phyloP scores from a whole-genome alignment of 2,329 filamentous ascomycete species.

The Cladosporium phlei region DNA sequence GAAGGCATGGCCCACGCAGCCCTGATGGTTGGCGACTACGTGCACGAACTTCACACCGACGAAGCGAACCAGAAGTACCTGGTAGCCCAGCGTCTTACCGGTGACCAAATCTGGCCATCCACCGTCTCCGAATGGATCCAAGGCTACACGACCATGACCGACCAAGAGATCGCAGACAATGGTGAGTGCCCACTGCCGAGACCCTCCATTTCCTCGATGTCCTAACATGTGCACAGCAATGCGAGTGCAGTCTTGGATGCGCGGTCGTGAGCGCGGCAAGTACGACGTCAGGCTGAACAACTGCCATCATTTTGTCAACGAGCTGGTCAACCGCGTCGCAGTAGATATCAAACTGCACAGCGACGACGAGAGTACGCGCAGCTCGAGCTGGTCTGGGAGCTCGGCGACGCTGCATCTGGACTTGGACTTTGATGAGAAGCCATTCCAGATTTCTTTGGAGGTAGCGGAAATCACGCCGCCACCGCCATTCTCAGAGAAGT shows the following conservation, averaged over 20 bases:
- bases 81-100: not conserved
- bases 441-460: no score
- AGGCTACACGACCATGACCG: not conserved
- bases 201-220: not conserved
- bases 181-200: no score
- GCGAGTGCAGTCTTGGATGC: not conserved
- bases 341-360: no score
- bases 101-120: not conserved
- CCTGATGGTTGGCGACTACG: not conserved
- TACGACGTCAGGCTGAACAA: not conserved
- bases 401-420: not conserved
- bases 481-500: not conserved
- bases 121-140: not conserved
- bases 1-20: not conserved
- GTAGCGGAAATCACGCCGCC: no score
- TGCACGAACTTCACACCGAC: not conserved
- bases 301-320: not conserved
- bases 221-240: not conserved
- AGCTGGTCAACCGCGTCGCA: not conserved
- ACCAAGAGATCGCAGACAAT: not conserved
- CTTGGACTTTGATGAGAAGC: not conserved
- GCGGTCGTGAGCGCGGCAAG: not conserved
- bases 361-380: not conserved
- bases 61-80: not conserved
- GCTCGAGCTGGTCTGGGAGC: not conserved